Evolutionary conservation across 2,329 filamentous ascomycete species (phyloP), one percentile per base, ranked within the genome.

Genomic region (Fusarium euwallaceae): DNA sequence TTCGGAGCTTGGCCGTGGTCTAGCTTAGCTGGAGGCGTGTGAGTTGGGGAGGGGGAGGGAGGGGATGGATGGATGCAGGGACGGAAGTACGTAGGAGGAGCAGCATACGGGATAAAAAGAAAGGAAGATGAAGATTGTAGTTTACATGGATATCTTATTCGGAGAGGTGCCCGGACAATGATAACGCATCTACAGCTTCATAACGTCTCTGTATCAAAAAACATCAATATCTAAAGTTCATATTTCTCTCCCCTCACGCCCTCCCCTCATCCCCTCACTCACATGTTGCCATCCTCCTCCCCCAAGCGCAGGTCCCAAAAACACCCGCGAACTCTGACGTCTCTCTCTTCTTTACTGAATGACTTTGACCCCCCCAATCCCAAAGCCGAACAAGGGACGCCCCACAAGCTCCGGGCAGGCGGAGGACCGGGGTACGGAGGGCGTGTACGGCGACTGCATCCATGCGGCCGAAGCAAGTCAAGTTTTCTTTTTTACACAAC

Each of bases 331-430:
- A 61, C 68, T 65, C 72, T 74, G 72, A 74, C 72, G 72, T 74
- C 64, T 48, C 43, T 48, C 11, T 20, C n/a, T 39, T 39, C 37
- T 45, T 29, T 29, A 0, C 9, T 10, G 27, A 66, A 53, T 55
- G 62, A 61, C 39, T 41, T 41, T 66, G 56, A 22, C 65, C 55
- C 39, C 24, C 36, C 39, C 29, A 20, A 20, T 32, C 48, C 39
- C 59, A 56, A 41, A 59, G 29, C 51, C 70, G 64, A 56, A 48
- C 22, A 65, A 37, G 11, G 9, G 16, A 34, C 32, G 72, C 62
- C 61, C 72, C 72, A 75, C 69, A 72, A 67, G 51, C 68, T 66
- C 77, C 77, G 77, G 77, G 77, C 77, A 78, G 77, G 71, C 74
- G 77, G 77, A 78, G 77, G 72, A 71, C 77, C 67, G 76, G 77